Percentiles rank a stretch among this genome's conserved stretches.
phyloP scores from a whole-genome alignment of 139 green algal genomes.

The Coccomyxa sp. region DNA sequence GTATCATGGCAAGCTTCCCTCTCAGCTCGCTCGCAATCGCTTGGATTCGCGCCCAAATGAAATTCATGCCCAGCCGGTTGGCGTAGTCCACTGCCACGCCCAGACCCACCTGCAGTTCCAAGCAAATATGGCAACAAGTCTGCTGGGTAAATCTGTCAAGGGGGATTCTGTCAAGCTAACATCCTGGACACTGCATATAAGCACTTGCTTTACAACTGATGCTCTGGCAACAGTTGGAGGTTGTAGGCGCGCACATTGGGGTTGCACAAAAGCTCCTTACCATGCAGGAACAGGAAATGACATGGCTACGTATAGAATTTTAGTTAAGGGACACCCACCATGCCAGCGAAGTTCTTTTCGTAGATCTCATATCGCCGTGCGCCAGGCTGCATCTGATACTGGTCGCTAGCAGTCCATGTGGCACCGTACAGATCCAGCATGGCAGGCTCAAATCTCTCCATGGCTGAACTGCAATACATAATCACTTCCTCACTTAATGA shows the following conservation, averaged over 20 bases:
- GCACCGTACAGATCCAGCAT: conserved; percentile 50
- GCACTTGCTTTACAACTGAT: not conserved
- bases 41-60: conserved; percentile 43
- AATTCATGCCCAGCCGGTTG: conserved; percentile 34
- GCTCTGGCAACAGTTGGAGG: not conserved
- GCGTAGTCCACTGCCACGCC: conserved; percentile 53
- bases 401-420: conserved; percentile 23
- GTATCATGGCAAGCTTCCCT: conserved; percentile 17
- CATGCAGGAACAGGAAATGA: not conserved
- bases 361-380: conserved; percentile 62
- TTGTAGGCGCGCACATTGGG: not conserved
- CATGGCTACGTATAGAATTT: not conserved
- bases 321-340: conserved; percentile 23
- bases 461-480: conserved; percentile 18
- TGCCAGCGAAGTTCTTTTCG: conserved; percentile 59
- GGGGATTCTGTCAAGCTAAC: not conserved
- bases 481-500: not conserved
- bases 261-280: not conserved
- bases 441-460: conserved; percentile 44
- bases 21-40: conserved; percentile 36
- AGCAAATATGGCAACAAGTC: not conserved
- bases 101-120: conserved; percentile 36
- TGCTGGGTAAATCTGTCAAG: not conserved
- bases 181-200: not conserved
- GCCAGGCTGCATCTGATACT: conserved; percentile 35